Conservation (phyloP, 345 rosid genomes). For the Hibiscus tridactylites region DNA sequence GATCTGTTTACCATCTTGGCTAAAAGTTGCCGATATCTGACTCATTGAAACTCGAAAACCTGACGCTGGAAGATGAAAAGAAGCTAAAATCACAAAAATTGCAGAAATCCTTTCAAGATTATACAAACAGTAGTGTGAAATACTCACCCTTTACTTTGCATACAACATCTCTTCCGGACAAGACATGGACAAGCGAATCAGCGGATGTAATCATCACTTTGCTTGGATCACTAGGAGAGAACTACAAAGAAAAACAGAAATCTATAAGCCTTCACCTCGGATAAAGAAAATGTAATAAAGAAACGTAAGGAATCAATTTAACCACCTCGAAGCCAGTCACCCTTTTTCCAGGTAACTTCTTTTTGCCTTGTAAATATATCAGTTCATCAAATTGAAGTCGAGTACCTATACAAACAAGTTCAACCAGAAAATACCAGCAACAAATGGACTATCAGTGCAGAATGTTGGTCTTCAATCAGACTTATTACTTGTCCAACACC, state of each 20-base stretch:
- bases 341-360: constrained; percentile 45
- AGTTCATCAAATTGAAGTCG: constrained; percentile 29
- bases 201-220: constrained; percentile 53
- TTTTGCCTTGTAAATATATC: constrained; percentile 41
- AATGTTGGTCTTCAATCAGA: not conserved
- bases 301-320: not conserved
- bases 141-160: constrained; percentile 43
- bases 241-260: constrained; percentile 22
- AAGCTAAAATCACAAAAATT: not conserved
- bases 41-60: constrained; percentile 19
- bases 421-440: not conserved
- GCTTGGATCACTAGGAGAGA: constrained; percentile 44
- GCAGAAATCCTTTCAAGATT: no score
- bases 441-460: not conserved
- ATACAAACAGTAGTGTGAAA: not conserved
- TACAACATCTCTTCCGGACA: constrained; percentile 29
- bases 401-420: constrained; percentile 22
- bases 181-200: constrained; percentile 41
- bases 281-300: not conserved
- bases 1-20: constrained; percentile 49
- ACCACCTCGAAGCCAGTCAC: constrained; percentile 54
- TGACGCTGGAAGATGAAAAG: constrained; percentile 20
- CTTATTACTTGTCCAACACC: no score
- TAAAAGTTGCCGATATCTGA: constrained; percentile 32
- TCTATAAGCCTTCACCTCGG: constrained; percentile 1